Evolutionary conservation across 169 alveolate genomes (phyloP).

Genomic region (Cyclospora cayetanensis): DNA sequence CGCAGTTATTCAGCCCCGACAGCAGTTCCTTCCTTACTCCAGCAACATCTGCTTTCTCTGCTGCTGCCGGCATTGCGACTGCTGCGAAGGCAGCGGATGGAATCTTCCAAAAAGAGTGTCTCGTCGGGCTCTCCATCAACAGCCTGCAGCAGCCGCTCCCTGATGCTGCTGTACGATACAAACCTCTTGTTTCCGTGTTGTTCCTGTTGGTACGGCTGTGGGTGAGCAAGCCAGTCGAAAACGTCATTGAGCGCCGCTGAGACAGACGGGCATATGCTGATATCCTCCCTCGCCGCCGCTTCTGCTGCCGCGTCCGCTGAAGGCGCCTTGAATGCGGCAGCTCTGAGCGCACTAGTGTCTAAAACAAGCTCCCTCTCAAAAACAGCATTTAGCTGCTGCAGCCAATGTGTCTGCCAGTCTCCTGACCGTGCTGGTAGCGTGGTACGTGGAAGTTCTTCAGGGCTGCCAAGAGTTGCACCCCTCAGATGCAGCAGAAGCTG

Average conservation of each 20-base stretch:
- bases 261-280: background rate
- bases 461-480: too few relatives aligned
- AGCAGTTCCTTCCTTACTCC: too few relatives aligned
- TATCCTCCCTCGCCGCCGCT: background rate
- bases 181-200: background rate
- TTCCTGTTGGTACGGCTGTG: background rate
- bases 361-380: background rate
- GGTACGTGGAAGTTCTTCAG: too few relatives aligned
- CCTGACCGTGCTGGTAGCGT: background rate
- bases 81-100: slow-evolving; percentile 18
- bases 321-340: background rate
- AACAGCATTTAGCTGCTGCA: slow-evolving; percentile 11
- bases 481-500: background rate
- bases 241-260: background rate
- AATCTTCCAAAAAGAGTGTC: background rate
- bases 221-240: slow-evolving; percentile 16
- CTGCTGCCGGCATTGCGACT: background rate
- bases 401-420: slow-evolving; percentile 10
- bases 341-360: background rate
- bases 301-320: background rate
- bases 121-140: slow-evolving; percentile 20
- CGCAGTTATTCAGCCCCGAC: too few relatives aligned
- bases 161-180: background rate
- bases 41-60: background rate
- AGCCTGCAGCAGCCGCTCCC: slow-evolving; percentile 20